A percentile compares a stretch with the other conserved stretches of the same genome.
These are phyloP conservation scores for Adenanthera pavonina DNA, from an alignment of 306 rosid genomes.

Conservation along the genomic window DNA sequence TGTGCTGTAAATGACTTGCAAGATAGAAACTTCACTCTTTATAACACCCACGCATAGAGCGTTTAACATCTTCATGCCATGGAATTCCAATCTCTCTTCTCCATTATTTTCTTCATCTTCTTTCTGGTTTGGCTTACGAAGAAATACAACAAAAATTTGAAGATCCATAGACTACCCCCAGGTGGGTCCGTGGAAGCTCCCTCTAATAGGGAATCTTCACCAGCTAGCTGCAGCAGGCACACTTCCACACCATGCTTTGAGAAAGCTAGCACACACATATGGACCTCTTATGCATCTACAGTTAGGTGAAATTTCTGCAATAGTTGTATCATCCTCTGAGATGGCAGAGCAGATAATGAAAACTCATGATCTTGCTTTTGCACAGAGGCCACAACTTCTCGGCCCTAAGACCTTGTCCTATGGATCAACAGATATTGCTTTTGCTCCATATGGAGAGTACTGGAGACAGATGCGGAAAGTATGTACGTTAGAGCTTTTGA, in stretches of 20 bases:
- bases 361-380: slow-evolving; percentile 52
- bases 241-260: slow-evolving; percentile 42
- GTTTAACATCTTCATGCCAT: too few relatives aligned
- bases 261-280: slow-evolving; percentile 43
- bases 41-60: too few relatives aligned
- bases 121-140: slow-evolving; percentile 17
- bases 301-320: slow-evolving; percentile 48
- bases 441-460: slow-evolving; percentile 52
- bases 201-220: slow-evolving; percentile 44
- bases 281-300: slow-evolving; percentile 61
- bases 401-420: slow-evolving; percentile 35
- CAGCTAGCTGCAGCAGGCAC: slow-evolving; percentile 30
- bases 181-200: slow-evolving; percentile 49
- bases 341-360: slow-evolving; percentile 50
- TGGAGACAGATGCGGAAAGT: slow-evolving; percentile 64
- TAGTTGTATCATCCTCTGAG: slow-evolving; percentile 55
- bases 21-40: too few relatives aligned
- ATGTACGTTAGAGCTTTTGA: slow-evolving; percentile 47
- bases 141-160: slow-evolving; percentile 22
- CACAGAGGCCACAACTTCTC: slow-evolving; percentile 42
- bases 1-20: too few relatives aligned
- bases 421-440: slow-evolving; percentile 31
- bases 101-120: slow-evolving; percentile 8
- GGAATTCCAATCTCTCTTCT: not conserved
- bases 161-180: slow-evolving; percentile 33